Percentiles rank a stretch among this genome's conserved stretches.
phyloP scores from a whole-genome alignment of 495 filamentous ascomycete species.

The Podospora fimiseda region DNA sequence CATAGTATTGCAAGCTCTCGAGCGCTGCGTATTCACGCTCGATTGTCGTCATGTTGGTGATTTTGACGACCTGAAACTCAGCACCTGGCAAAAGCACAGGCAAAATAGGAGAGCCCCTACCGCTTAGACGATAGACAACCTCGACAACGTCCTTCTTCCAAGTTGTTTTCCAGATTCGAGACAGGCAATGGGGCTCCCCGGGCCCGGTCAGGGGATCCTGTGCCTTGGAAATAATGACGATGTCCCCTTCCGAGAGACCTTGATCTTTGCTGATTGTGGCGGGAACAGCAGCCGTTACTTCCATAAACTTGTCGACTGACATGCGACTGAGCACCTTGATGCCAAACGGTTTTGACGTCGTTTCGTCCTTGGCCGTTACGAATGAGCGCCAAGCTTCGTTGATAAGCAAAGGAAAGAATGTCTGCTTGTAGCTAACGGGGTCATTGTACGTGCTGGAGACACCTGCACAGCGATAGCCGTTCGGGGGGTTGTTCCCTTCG shows the following conservation, averaged over 20 bases:
- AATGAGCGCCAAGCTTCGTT: constrained; percentile 96
- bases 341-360: constrained; percentile 66
- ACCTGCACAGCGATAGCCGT: constrained; percentile 59
- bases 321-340: constrained; percentile 79
- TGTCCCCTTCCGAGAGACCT: constrained; percentile 73
- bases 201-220: constrained; percentile 56
- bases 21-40: constrained; percentile 93
- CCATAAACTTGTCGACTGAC: constrained; percentile 86
- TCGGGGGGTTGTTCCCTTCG: constrained; percentile 73
- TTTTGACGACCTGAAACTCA: constrained; percentile 67
- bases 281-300: constrained; percentile 78
- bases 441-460: constrained; percentile 72
- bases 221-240: constrained; percentile 74
- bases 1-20: constrained; percentile 86
- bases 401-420: constrained; percentile 84
- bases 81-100: constrained; percentile 50
- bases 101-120: constrained; percentile 43
- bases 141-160: constrained; percentile 74
- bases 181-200: constrained; percentile 70
- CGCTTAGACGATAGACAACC: constrained; percentile 73
- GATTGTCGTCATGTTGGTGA: constrained; percentile 82
- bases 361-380: constrained; percentile 81
- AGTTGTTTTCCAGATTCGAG: constrained; percentile 70
- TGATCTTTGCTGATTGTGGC: constrained; percentile 61
- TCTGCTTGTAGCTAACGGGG: constrained; percentile 72